phyloP scores from a whole-genome alignment of 129 eudicot species.

The Centella asiatica region DNA sequence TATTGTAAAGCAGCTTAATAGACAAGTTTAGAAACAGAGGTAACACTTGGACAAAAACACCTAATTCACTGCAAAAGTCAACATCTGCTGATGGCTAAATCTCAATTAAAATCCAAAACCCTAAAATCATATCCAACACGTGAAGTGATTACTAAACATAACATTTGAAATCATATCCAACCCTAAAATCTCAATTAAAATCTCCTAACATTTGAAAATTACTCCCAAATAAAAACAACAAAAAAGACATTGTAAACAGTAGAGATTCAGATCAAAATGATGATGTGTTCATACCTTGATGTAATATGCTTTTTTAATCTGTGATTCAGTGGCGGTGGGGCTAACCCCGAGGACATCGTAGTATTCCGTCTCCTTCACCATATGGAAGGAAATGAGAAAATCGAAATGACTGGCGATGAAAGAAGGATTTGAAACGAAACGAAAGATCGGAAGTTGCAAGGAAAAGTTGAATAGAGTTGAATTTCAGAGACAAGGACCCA shows the following conservation, averaged over 20 bases:
- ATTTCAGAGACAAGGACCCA: not conserved
- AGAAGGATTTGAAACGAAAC: no score
- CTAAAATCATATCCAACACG: no score
- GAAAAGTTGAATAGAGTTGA: not conserved
- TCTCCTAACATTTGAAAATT: not conserved
- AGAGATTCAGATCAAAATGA: not conserved
- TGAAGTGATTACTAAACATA: no score
- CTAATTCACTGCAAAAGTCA: no score
- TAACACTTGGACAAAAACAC: no score
- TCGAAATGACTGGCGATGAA: no score
- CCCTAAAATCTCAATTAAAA: not conserved
- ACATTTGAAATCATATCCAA: no score
- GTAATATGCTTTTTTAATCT: slow-evolving; percentile 93
- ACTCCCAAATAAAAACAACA: not conserved
- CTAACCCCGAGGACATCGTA: slow-evolving; percentile 86
- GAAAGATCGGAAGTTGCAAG: slow-evolving; percentile 2
- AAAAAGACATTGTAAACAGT: not conserved
- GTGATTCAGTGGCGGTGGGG: slow-evolving; percentile 81
- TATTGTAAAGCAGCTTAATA: no score
- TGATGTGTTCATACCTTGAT: slow-evolving; percentile 42
- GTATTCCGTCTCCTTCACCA: slow-evolving; percentile 95
- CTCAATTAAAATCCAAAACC: not conserved
- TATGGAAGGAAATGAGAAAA: not conserved
- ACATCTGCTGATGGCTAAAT: not conserved
- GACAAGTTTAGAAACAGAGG: no score